Evolutionary conservation across 2,329 filamentous ascomycete genomes (phyloP), one percentile per base, ranked within the genome.

Genomic region (Aspergillus proliferans): DNA sequence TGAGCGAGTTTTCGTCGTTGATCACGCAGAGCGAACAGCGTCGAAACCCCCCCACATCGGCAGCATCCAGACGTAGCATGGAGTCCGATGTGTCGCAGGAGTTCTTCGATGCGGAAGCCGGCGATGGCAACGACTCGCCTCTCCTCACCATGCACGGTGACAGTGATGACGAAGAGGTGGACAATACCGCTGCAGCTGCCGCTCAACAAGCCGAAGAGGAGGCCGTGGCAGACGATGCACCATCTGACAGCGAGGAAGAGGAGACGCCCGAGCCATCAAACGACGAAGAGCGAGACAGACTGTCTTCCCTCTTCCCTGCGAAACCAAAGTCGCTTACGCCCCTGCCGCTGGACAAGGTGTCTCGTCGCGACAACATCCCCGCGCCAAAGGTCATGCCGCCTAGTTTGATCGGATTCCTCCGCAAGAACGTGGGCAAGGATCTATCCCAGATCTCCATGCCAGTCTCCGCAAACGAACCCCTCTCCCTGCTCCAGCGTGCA

Each of bases 341-440:
- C 3, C 74, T 97, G 14, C 92, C 93, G 1, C 74, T 95, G 24
- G 76, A 82, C 26, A 60, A 71, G 0, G 77, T 94, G 2, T 70
- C 77, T 36, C 83, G 93, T 30, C 82, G 93, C 49, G 76, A 73
- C 6, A 85, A 82, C 0, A 82, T 98, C 14, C 79, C 84, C 3
- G 76, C 86, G 1, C 83, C 91, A 6, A 89, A 85, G 24, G 83
- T 90, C 12, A 75, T 84, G 49, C 93, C 93, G 0, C 93, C 93
- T 0, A 95, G 89, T 66, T 75, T 98, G 47, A 95, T 98, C 57
- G 88, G 88, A 0, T 95, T 97, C 67, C 78, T 97, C 28, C 84
- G 93, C 58, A 98, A 97, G 70, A 98, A 98, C 59, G 93, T 97
- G 8, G 93, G 93, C 64, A 98, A 98, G 69, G 93, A 98, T 69